phyloP scores from a whole-genome alignment of 1,284 basidiomycete species.

The Albatrellus sp. region DNA sequence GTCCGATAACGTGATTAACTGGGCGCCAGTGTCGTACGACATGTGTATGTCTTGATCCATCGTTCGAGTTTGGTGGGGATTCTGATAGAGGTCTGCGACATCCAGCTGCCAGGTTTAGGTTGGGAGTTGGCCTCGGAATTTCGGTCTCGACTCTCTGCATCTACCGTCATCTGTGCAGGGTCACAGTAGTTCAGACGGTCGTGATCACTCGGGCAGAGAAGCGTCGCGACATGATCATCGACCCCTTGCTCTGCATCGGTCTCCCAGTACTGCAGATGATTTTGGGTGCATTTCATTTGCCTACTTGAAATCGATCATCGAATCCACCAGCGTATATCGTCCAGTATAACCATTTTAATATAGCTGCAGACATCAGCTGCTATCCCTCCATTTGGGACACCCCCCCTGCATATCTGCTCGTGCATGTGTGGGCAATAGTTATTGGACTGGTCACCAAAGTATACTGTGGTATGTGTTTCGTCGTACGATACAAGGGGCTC shows the following conservation, averaged over 20 bases:
- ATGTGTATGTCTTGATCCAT: conserved; percentile 26
- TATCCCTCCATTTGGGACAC: conserved; percentile 25
- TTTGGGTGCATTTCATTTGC: conserved; percentile 16
- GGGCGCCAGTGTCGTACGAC: conserved; percentile 39
- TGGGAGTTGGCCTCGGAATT: conserved; percentile 24
- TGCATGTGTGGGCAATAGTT: conserved; percentile 23
- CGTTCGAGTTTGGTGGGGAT: conserved; percentile 5
- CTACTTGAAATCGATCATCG: not conserved
- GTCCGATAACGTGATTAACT: conserved; percentile 28
- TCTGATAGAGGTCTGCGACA: conserved; percentile 8
- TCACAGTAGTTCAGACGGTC: conserved; percentile 21
- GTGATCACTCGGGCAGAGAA: conserved; percentile 20
- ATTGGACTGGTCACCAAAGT: conserved; percentile 26
- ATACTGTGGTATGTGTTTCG: conserved; percentile 22
- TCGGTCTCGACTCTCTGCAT: conserved; percentile 30
- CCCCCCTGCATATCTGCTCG: conserved; percentile 22
- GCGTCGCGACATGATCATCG: conserved; percentile 19
- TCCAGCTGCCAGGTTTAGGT: conserved; percentile 22
- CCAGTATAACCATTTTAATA: conserved; percentile 34
- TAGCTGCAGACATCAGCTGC: conserved; percentile 34
- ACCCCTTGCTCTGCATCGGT: conserved; percentile 20
- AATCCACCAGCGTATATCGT: conserved; percentile 24
- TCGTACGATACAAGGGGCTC: conserved; percentile 21
- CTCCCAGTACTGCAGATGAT: conserved; percentile 20
- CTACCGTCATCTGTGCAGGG: conserved; percentile 29